Evolutionary conservation across 805 yeast genomes (phyloP).

Genomic region (Ogataea thermomethanolica): DNA sequence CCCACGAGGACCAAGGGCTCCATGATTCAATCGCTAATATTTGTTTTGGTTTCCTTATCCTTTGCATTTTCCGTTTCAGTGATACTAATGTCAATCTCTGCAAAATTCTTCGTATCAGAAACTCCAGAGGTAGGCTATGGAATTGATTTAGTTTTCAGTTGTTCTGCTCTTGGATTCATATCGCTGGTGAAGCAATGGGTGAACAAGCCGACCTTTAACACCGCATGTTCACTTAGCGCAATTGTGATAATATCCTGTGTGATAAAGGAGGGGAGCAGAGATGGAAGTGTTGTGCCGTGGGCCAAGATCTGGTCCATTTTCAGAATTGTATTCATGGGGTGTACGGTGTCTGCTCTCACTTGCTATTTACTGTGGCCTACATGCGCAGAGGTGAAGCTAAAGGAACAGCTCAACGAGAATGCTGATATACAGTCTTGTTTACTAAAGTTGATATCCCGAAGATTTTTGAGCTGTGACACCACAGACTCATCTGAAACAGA

Average conservation of each 20-base stretch:
- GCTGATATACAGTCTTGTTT: conserved; percentile 50
- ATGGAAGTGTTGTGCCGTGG: conserved; percentile 55
- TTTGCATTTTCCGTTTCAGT: conserved; percentile 54
- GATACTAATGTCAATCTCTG: conserved; percentile 49
- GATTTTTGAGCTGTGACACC: conserved; percentile 48
- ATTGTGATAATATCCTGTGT: conserved; percentile 68
- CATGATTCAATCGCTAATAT: conserved; percentile 70
- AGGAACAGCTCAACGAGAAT: conserved; percentile 45
- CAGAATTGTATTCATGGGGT: conserved; percentile 58
- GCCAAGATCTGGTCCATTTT: conserved; percentile 51
- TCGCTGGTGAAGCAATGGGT: conserved; percentile 69
- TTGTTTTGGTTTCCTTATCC: conserved; percentile 50
- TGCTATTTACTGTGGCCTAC: conserved; percentile 67
- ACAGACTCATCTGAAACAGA: conserved; percentile 38
- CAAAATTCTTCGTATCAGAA: conserved; percentile 36
- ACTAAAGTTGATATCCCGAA: conserved; percentile 42
- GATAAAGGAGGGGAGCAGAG: conserved; percentile 68
- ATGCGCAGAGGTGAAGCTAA: conserved; percentile 47
- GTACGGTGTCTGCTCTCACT: conserved; percentile 50
- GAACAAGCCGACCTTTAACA: conserved; percentile 65
- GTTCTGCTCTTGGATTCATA: conserved; percentile 57
- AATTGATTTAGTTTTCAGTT: conserved; percentile 52
- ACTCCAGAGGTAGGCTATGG: conserved; percentile 45
- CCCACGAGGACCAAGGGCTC: conserved; percentile 77
- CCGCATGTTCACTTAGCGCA: conserved; percentile 76